Percentiles rank a stretch among this genome's conserved stretches.
Evolutionary conservation across 73 alveolate genomes (phyloP).

Genomic region (Stentor roeselii): DNA sequence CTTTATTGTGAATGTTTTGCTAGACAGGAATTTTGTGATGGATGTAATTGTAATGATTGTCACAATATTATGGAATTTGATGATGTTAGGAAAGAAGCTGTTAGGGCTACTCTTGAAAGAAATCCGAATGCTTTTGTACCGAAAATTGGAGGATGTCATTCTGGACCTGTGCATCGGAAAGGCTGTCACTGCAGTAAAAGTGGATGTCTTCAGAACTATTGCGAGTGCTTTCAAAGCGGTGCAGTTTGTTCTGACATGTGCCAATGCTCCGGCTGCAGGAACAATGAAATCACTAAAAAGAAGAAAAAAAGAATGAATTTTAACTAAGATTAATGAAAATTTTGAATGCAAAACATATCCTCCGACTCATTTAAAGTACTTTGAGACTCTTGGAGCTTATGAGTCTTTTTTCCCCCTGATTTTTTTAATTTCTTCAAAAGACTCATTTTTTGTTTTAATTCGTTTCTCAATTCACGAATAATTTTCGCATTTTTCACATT

Average conservation of each 20-base stretch:
- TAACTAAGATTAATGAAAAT: too few relatives aligned
- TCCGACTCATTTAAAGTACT: too few relatives aligned
- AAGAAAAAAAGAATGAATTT: too few relatives aligned
- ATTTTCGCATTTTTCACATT: neutral
- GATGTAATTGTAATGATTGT: constrained; percentile 63
- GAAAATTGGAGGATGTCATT: constrained; percentile 28
- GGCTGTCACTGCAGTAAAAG: constrained; percentile 44
- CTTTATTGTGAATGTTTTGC: constrained; percentile 71
- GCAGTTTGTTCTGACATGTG: constrained; percentile 41
- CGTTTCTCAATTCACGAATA: neutral
- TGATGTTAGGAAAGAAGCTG: constrained; percentile 38
- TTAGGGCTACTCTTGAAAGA: constrained; percentile 38
- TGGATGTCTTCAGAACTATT: constrained; percentile 43
- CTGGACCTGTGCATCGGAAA: constrained; percentile 19
- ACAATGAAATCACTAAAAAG: neutral
- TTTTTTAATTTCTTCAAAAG: neutral
- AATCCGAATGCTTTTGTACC: constrained; percentile 69
- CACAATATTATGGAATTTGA: constrained; percentile 50
- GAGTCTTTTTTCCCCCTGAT: neutral
- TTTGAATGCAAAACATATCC: too few relatives aligned
- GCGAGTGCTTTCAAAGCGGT: constrained; percentile 48
- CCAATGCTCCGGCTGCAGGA: constrained; percentile 52
- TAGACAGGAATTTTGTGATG: constrained; percentile 44
- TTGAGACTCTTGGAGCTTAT: too few relatives aligned
- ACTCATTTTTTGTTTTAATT: too few relatives aligned